phyloP scores from a whole-genome alignment of 148 eudicot genomes.

The Nepenthes mirabilis region DNA sequence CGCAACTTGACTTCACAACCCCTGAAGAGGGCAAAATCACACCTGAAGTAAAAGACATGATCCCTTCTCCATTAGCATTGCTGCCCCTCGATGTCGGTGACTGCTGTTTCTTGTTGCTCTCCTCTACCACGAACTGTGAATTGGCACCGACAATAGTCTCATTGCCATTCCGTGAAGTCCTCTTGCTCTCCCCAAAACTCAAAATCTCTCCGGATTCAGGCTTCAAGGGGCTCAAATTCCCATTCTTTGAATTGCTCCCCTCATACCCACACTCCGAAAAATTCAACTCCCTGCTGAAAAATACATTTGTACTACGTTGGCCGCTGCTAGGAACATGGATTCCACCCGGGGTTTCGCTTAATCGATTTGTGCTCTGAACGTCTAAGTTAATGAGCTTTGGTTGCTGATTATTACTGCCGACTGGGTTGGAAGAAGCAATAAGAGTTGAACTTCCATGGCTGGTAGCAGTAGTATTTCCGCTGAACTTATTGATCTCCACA shows the following conservation, averaged over 20 bases:
- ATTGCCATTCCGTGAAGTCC: constrained; percentile 11
- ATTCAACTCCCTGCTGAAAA: constrained; percentile 38
- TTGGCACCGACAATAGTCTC: constrained; percentile 13
- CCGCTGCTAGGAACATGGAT: constrained; percentile 1
- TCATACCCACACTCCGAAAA: constrained; percentile 36
- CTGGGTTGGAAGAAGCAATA: no score
- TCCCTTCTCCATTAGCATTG: constrained; percentile 46
- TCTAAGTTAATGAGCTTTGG: constrained; percentile 10
- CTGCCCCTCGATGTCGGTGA: constrained; percentile 48
- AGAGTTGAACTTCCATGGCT: neutral
- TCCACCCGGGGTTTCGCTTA: constrained; percentile 18
- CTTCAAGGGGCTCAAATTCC: constrained; percentile 23
- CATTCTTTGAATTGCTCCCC: constrained; percentile 16
- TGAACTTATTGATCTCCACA: neutral
- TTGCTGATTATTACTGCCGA: neutral
- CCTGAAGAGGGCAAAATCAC: constrained; percentile 41
- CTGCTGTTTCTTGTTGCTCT: constrained; percentile 37
- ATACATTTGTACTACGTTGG: constrained; percentile 21
- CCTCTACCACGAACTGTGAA: constrained; percentile 29
- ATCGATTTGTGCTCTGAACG: constrained; percentile 10
- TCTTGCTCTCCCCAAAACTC: constrained; percentile 49
- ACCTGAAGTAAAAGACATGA: constrained; percentile 64
- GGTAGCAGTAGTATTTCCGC: neutral
- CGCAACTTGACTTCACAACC: constrained; percentile 22
- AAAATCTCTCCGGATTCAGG: constrained; percentile 61